Conservation (phyloP, 352 stramenopile genomes). For the Phytophthora tubulina region DNA sequence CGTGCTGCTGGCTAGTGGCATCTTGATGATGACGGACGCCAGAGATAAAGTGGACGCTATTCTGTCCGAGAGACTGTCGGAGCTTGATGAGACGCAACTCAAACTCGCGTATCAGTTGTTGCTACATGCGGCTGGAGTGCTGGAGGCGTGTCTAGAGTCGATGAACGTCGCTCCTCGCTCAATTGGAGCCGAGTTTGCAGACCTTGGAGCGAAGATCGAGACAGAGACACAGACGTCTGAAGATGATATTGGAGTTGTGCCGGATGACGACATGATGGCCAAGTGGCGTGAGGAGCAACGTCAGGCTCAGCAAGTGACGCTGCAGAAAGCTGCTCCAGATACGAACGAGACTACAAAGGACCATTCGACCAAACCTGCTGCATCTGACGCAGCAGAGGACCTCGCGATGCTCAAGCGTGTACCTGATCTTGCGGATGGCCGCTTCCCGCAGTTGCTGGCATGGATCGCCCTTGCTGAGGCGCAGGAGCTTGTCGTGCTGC, state of each 20-base stretch:
- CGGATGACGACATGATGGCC: conserved; percentile 54
- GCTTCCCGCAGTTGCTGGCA: conserved; percentile 58
- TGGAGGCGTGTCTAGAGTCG: conserved; percentile 59
- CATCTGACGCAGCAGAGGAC: conserved; percentile 24
- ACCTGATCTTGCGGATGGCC: conserved; percentile 61
- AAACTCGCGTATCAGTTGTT: conserved; percentile 78
- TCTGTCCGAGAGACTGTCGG: conserved; percentile 46
- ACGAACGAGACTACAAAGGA: conserved; percentile 3
- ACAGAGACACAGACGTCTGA: conserved; percentile 1
- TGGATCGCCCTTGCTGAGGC: conserved; percentile 72
- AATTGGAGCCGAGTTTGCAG: conserved; percentile 45
- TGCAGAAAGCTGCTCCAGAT: not conserved
- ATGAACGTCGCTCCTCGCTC: conserved; percentile 45
- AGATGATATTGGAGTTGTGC: conserved; percentile 2
- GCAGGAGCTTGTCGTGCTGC: conserved; percentile 73
- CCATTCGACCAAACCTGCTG: not conserved
- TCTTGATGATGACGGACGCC: conserved; percentile 58
- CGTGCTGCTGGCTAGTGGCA: conserved; percentile 52
- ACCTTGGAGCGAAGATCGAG: conserved; percentile 38
- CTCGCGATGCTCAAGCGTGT: conserved; percentile 57
- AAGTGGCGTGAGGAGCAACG: conserved; percentile 72
- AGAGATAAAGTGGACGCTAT: conserved; percentile 55
- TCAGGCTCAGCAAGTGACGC: conserved; percentile 17
- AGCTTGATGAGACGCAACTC: conserved; percentile 69
- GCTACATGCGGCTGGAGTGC: conserved; percentile 61